A percentile compares a stretch with the other conserved stretches of the same genome.
Evolutionary conservation across 163 green algal genomes (phyloP).

Genomic region (Picocystis sp.): DNA sequence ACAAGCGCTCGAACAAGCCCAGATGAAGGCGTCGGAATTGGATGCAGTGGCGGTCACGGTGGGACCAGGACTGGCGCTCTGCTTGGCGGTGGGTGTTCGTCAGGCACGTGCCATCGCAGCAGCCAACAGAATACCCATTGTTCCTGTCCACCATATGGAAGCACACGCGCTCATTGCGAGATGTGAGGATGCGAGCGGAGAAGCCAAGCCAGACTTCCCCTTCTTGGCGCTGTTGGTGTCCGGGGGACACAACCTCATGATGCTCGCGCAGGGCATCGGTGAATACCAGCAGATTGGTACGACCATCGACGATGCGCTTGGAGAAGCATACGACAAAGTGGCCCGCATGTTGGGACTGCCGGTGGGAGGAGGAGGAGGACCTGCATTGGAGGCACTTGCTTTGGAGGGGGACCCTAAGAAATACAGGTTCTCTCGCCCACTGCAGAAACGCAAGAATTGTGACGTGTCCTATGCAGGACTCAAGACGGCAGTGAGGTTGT

Average conservation of each 20-base stretch:
- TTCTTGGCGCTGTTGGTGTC: slow-evolving; percentile 93
- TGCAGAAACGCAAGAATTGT: slow-evolving; percentile 51
- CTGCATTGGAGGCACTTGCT: slow-evolving; percentile 20
- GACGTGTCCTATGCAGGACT: slow-evolving; percentile 92
- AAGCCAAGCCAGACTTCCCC: slow-evolving; percentile 47
- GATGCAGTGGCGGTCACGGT: slow-evolving; percentile 80
- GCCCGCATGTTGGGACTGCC: slow-evolving; percentile 76
- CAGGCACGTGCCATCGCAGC: slow-evolving; percentile 61
- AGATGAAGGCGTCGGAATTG: slow-evolving; percentile 39
- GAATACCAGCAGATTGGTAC: slow-evolving; percentile 73
- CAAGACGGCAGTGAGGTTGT: slow-evolving; percentile 66
- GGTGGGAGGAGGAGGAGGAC: slow-evolving; percentile 23
- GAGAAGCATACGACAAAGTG: slow-evolving; percentile 90
- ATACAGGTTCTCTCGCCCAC: slow-evolving; percentile 36
- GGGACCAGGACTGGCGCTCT: slow-evolving; percentile 82
- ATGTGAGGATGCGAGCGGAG: slow-evolving; percentile 7
- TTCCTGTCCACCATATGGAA: slow-evolving; percentile 96
- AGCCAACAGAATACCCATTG: slow-evolving; percentile 40
- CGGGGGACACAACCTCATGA: slow-evolving; percentile 86
- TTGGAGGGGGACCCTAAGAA: slow-evolving; percentile 41
- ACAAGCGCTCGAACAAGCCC: slow-evolving; percentile 38
- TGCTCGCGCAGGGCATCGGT: slow-evolving; percentile 70
- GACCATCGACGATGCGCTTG: slow-evolving; percentile 84
- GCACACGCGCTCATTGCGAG: slow-evolving; percentile 74
- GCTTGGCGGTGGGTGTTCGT: slow-evolving; percentile 73